Base-by-base conservation (phyloP, 2,329 filamentous ascomycete genomes). In the Colletotrichum chrysophilum region DNA sequence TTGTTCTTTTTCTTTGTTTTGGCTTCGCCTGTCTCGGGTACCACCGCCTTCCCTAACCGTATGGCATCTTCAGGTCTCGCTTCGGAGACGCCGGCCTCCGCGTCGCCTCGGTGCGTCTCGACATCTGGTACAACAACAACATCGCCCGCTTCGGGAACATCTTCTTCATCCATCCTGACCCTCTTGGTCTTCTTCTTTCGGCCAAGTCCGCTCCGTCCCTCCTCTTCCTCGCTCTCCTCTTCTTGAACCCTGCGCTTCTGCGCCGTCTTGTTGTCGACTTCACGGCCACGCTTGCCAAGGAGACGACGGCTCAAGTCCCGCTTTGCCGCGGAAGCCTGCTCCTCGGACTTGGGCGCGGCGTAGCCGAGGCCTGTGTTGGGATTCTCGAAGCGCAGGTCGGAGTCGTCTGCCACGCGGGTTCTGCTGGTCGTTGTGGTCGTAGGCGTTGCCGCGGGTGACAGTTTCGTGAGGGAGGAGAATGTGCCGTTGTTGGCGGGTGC, bases 291-390 rank as follows among this genome's bases (percentile, higher is more conserved):
- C 24, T 68, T 71, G 56, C 83, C 83, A 26, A 83, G 79, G 21
- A 83, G 36, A 61, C 80, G 79, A 5, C 82, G 80, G 73, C 82
- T 80, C 68, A 87, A 78, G 75, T 82, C 79, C 66, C 79, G 80
- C 66, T 75, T 78, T 7, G 72, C 75, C 9, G 75, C 75, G 71
- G 83, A 80, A 67, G 80, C 78, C 28, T 79, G 71, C 69, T 80
- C 78, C 16, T 78, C 79, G 36, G 79, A 77, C 32, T 78, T 79
- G 48, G 79, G 71, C 12, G 79, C 70, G 30, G 82, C 79, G 79
- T 85, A 87, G 10, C 87, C 87, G 12, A 88, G 78, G 43, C 87
- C 88, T 28, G 84, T 82, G 78, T 87, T 87, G 48, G 81, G 81
- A 48, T 76, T 68, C 30, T 77, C 77, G 62, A 76, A 70, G 48